A percentile compares a stretch with the other conserved stretches of the same genome.
Conservation (phyloP, 345 rosid genomes). For the Acer campestre region DNA sequence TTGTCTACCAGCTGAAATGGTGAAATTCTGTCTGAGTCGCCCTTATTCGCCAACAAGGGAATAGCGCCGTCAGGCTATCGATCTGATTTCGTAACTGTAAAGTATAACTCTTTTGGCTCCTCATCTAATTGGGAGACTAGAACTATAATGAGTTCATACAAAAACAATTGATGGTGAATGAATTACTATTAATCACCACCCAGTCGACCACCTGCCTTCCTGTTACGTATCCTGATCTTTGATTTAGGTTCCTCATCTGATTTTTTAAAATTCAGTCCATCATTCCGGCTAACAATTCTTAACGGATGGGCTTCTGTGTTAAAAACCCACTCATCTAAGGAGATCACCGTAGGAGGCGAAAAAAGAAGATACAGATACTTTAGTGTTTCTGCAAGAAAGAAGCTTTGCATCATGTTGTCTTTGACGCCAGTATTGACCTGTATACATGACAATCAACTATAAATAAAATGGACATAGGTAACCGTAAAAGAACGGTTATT, state of each 20-base stretch:
- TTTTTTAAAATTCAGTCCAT: constrained; percentile 22
- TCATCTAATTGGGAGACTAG: background rate
- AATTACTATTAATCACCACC: constrained; percentile 24
- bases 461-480: background rate
- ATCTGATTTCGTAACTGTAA: background rate
- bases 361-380: constrained; percentile 89
- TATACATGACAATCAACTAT: background rate
- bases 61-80: background rate
- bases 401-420: constrained; percentile 98
- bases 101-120: constrained; percentile 3
- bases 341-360: constrained; percentile 76
- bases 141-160: constrained; percentile 12
- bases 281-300: constrained; percentile 59
- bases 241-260: constrained; percentile 22
- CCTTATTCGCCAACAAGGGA: background rate
- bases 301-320: constrained; percentile 98
- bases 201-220: constrained; percentile 38
- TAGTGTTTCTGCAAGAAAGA: constrained; percentile 94
- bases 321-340: constrained; percentile 97
- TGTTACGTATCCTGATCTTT: constrained; percentile 21
- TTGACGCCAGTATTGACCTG: constrained; percentile 86
- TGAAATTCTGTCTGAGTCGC: background rate
- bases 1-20: background rate
- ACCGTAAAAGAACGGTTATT: no score
- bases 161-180: background rate